Evolutionary conservation across 768 basidiomycete species (phyloP), one percentile per base, ranked within the genome.

Genomic region (Mycena venus): DNA sequence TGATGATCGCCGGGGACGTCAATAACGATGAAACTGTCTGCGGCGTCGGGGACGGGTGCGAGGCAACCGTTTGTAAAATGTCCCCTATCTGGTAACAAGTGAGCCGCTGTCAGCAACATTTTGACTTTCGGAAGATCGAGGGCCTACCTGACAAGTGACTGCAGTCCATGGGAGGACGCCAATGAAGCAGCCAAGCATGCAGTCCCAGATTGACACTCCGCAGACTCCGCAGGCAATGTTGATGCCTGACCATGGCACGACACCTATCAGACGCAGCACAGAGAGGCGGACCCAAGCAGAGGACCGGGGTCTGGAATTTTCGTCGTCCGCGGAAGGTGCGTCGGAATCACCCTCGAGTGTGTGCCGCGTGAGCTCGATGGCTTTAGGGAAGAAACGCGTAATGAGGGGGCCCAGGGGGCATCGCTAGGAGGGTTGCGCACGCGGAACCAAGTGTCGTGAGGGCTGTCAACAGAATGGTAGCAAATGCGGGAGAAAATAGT

Each of bases 161-260:
- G 95, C 95, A 63, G 96, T 96, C 95, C 95, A 96, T 0, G 95
- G 95, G 55, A 96, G 82, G 66, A 91, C 90, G 2, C 95, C 95
- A 68, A 96, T 95, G 85, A 96, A 96, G 8, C 92, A 89, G 42
- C 95, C 95, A 61, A 96, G 85, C 80, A 93, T 86, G 79, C 95
- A 96, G 81, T 96, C 94, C 69, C 85, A 80, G 60, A 95, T 79
- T 10, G 91, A 85, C 19, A 99, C 96, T 38, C 94, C 94, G 78
- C 94, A 95, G 31, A 98, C 96, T 63, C 97, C 97, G 83, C 94
- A 98, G 55, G 97, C 97, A 70, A 99, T 94, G 82, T 99, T 99
- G 87, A 99, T 96, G 72, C 96, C 96, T 70, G 95, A 96, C 97
- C 97, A 99, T 7, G 97, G 97, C 4, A 98, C 96, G 67, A 99